Evolutionary conservation across 495 filamentous ascomycete species (phyloP).

Genomic region (Neurospora sp.): DNA sequence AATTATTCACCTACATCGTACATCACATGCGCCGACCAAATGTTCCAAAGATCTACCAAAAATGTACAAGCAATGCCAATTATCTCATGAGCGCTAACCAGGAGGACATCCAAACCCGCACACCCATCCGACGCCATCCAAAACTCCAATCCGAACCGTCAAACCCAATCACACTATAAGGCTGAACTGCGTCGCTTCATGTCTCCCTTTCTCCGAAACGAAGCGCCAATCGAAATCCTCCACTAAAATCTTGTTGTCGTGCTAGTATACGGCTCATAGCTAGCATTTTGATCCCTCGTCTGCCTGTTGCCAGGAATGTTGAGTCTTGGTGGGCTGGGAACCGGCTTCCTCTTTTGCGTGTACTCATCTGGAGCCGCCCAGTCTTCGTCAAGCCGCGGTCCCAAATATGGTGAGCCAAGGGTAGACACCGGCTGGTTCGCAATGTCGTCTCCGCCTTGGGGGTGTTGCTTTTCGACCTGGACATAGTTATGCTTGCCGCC

Average conservation of each 20-base stretch:
- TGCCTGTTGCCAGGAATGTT: slow-evolving; percentile 7
- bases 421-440: not conserved
- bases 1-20: not conserved
- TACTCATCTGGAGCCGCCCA: slow-evolving; percentile 17
- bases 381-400: slow-evolving; percentile 12
- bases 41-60: not conserved
- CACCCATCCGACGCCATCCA: not conserved
- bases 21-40: not conserved
- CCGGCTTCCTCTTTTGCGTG: not conserved
- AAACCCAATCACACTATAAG: not conserved
- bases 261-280: slow-evolving; percentile 9
- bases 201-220: not conserved
- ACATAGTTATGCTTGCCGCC: slow-evolving; percentile 22
- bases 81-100: not conserved
- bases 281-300: slow-evolving; percentile 11
- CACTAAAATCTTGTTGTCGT: not conserved
- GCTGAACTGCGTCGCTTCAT: not conserved
- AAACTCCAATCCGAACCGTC: not conserved
- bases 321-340: not conserved
- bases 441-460: slow-evolving; percentile 2
- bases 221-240: not conserved
- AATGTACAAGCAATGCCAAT: not conserved
- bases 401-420: not conserved
- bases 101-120: not conserved
- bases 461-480: slow-evolving; percentile 23